A percentile compares a stretch with the other conserved stretches of the same genome.
Conservation (phyloP, 148 eudicot genomes). For the Bassia scoparia region DNA sequence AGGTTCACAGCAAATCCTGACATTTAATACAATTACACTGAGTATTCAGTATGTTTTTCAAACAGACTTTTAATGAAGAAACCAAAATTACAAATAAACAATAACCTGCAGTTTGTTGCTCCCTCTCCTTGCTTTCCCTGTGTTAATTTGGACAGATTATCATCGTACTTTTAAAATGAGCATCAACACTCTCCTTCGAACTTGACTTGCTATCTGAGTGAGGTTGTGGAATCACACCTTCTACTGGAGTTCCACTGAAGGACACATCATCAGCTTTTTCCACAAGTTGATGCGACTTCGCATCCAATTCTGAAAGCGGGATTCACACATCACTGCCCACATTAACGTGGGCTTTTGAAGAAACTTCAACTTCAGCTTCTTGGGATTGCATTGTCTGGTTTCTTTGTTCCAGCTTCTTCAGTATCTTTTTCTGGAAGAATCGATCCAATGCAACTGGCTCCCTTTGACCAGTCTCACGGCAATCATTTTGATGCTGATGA, state of each 20-base stretch:
- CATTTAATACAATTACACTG: no score
- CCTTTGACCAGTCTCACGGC: constrained; percentile 18
- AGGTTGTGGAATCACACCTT: constrained; percentile 21
- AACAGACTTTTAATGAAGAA: no score
- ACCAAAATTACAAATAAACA: no score
- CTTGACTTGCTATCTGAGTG: constrained; percentile 10
- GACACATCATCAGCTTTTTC: constrained; percentile 30
- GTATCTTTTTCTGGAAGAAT: constrained; percentile 17
- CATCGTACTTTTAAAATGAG: constrained; percentile 24
- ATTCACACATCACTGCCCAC: constrained; percentile 7
- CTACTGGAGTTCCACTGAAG: constrained; percentile 17
- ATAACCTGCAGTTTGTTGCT: constrained; percentile 47
- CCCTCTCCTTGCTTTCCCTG: constrained; percentile 26
- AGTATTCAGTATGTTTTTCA: no score
- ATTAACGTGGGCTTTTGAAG: constrained; percentile 26
- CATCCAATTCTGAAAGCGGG: constrained; percentile 19
- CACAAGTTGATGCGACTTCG: constrained; percentile 24
- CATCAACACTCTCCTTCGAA: constrained; percentile 20
- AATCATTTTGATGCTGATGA: constrained; percentile 12
- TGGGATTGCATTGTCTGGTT: constrained; percentile 20
- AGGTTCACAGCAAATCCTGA: no score
- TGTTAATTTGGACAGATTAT: constrained; percentile 22
- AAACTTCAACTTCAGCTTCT: constrained; percentile 21
- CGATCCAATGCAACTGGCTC: constrained; percentile 14
- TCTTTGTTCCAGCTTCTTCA: constrained; percentile 18